Percentiles rank a stretch among this genome's conserved stretches.
These are phyloP conservation scores for Cairneyella variabilis DNA, from an alignment of 495 filamentous ascomycete species.

Conservation along the genomic window DNA sequence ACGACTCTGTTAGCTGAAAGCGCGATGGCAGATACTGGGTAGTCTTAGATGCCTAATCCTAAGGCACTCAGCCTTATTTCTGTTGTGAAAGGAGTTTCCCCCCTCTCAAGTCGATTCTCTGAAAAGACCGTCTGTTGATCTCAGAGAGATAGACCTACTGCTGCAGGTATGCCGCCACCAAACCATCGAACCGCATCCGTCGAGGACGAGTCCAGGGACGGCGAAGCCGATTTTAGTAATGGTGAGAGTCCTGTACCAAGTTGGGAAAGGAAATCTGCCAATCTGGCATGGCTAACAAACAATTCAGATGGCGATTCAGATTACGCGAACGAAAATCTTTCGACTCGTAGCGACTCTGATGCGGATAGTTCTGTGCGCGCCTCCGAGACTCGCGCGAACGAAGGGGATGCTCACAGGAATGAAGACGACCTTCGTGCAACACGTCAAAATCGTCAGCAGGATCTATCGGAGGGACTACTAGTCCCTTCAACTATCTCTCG, in stretches of 20 bases:
- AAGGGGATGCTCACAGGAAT: background rate
- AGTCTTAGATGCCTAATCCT: background rate
- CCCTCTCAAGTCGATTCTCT: background rate
- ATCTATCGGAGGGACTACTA: conserved; percentile 1
- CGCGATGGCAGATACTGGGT: background rate
- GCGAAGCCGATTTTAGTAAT: background rate
- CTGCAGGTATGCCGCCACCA: background rate
- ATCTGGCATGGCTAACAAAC: background rate
- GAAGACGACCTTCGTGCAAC: background rate
- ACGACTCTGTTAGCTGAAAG: background rate
- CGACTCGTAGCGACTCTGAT: background rate
- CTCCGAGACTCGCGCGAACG: background rate
- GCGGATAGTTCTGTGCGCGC: background rate
- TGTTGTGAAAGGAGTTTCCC: background rate
- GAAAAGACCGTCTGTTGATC: background rate
- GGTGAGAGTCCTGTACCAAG: background rate
- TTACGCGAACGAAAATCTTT: background rate
- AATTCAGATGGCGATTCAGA: background rate
- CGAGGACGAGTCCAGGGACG: background rate
- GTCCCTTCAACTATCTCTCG: conserved; percentile 9
- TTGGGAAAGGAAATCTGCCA: background rate
- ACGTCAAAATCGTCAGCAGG: background rate
- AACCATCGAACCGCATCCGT: background rate
- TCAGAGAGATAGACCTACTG: background rate
- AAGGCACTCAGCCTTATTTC: background rate